phyloP scores from a whole-genome alignment of 345 rosid species.

The Schrenkiella parvula region DNA sequence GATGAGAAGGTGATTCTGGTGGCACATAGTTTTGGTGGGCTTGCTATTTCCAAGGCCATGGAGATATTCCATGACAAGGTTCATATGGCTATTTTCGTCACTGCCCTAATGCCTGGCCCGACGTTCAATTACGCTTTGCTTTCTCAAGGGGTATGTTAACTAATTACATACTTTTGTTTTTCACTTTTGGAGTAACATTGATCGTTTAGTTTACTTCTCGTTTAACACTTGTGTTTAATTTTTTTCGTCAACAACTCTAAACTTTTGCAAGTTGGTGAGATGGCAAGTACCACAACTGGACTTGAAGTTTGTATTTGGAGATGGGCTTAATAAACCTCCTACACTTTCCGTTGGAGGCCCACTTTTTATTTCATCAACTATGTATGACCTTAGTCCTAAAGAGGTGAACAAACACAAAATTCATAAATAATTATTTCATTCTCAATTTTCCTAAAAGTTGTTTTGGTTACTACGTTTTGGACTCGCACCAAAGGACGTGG shows the following conservation, averaged over 20 bases:
- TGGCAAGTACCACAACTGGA: conserved; percentile 36
- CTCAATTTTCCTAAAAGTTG: neutral
- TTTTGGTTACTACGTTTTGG: neutral
- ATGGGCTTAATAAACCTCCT: conserved; percentile 41
- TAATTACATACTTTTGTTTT: neutral
- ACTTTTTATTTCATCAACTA: conserved; percentile 6
- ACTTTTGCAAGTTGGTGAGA: conserved; percentile 25
- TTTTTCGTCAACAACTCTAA: neutral
- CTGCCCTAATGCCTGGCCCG: conserved; percentile 17
- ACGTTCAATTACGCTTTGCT: conserved; percentile 11
- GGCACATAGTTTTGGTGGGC: conserved; percentile 16
- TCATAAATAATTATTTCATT: neutral
- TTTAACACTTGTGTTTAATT: neutral
- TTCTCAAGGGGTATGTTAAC: conserved; percentile 21
- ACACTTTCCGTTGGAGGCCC: conserved; percentile 43
- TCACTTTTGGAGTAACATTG: neutral
- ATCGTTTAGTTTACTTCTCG: neutral
- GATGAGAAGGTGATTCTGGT: conserved; percentile 20
- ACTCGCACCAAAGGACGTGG: conserved; percentile 36
- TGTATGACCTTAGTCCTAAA: conserved; percentile 50
- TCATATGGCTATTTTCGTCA: conserved; percentile 17
- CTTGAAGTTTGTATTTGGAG: conserved; percentile 31
- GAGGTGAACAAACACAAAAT: conserved; percentile 27
- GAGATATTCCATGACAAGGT: neutral
- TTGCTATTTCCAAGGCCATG: conserved; percentile 14